Percentiles rank a stretch among this genome's conserved stretches.
phyloP scores from a whole-genome alignment of 495 filamentous ascomycete species.

The Sporormia fimetaria region DNA sequence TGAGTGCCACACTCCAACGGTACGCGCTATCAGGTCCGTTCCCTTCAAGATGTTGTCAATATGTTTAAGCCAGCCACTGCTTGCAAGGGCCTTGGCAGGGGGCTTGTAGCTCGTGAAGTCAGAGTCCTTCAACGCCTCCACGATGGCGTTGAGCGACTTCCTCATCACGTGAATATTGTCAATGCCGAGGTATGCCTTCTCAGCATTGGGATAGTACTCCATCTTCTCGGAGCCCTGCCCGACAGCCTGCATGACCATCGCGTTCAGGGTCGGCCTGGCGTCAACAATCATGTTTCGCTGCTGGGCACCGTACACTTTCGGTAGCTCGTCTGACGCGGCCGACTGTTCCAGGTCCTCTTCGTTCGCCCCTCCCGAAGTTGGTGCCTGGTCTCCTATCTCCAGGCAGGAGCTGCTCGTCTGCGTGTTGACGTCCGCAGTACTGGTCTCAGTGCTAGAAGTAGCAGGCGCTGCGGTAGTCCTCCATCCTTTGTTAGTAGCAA shows the following conservation, averaged over 20 bases:
- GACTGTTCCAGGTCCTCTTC: conserved; percentile 62
- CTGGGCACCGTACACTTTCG: conserved; percentile 80
- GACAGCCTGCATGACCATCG: conserved; percentile 87
- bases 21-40: conserved; percentile 68
- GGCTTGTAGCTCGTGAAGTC: conserved; percentile 78
- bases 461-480: conserved; percentile 31
- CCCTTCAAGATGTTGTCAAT: conserved; percentile 78
- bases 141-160: conserved; percentile 74
- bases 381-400: conserved; percentile 43
- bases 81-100: conserved; percentile 66
- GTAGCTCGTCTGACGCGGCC: conserved; percentile 30
- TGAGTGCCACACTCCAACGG: conserved; percentile 82
- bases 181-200: conserved; percentile 91
- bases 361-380: conserved; percentile 1
- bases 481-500: conserved; percentile 48
- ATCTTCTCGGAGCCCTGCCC: conserved; percentile 95
- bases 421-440: conserved; percentile 16
- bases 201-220: conserved; percentile 89
- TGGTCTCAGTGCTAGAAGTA: conserved; percentile 19
- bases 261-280: conserved; percentile 90
- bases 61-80: conserved; percentile 87
- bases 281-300: conserved; percentile 94
- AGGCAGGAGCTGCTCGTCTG: conserved; percentile 29
- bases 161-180: conserved; percentile 99
- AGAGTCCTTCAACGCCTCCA: conserved; percentile 84